Evolutionary conservation across 176 grass and related monocot genomes (phyloP).

Genomic region (Poa pratensis): DNA sequence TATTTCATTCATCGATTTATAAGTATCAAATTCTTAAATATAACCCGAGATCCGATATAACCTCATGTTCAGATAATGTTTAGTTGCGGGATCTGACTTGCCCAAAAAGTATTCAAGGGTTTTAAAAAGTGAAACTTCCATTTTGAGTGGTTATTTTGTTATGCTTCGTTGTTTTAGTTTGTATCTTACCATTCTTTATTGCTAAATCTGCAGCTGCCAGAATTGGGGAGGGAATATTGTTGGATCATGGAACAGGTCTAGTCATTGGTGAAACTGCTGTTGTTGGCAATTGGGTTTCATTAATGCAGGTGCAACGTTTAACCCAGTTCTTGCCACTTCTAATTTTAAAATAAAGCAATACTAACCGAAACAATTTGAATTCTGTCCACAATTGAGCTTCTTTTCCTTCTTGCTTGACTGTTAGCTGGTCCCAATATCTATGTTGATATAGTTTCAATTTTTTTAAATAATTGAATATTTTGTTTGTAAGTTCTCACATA

Average conservation of each 20-base stretch:
- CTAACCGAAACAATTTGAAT: background rate
- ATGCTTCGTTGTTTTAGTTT: background rate
- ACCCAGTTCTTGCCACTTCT: background rate
- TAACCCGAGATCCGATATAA: background rate
- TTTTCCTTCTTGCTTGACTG: background rate
- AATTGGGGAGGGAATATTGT: conserved; percentile 93
- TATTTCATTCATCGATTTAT: conserved; percentile 13
- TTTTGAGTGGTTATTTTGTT: conserved; percentile 9
- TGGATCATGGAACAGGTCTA: conserved; percentile 98
- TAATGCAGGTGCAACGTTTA: conserved; percentile 78
- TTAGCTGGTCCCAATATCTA: background rate
- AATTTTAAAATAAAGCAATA: background rate
- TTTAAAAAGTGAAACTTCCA: background rate
- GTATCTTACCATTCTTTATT: conserved; percentile 37
- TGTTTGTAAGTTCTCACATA: background rate
- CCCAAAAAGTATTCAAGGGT: background rate
- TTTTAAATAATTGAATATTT: background rate
- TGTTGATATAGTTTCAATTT: background rate
- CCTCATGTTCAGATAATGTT: background rate
- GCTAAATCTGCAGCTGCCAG: conserved; percentile 68
- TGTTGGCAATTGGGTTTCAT: conserved; percentile 97
- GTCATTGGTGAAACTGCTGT: conserved; percentile 98
- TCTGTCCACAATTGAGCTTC: background rate
- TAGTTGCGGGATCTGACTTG: background rate
- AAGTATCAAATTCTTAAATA: background rate